Base-by-base conservation (phyloP, 2,329 filamentous ascomycete genomes). In the Colletotrichum sansevieriae region DNA sequence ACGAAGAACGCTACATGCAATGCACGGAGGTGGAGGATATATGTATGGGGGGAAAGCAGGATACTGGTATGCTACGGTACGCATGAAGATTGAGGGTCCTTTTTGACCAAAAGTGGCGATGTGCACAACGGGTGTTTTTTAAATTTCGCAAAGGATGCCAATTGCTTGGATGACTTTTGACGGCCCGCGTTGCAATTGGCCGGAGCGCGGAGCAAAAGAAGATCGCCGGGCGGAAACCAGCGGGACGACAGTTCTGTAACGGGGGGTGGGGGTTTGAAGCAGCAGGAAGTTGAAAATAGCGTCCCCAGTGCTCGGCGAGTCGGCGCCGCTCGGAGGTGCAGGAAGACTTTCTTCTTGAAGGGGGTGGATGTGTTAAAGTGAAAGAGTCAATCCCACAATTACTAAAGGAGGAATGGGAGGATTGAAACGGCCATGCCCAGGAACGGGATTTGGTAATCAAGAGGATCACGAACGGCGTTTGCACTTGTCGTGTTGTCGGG, bases 161-260 rank as follows among this genome's bases (percentile, higher is more conserved):
- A 29, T 29, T 29, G 29, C 29, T 29, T 29, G 29, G 8, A 29
- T 9, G 29, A 8, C 7, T 29, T 29, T 29, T 29, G 29, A 29
- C 29, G 29, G 29, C 29, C 54, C 22, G 47, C 47, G 15, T 33
- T 22, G 46, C 59, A 18, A 62, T 62, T 54, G 46, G 59, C 15
- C 47, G 22, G 22, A 35, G 46, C 37, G 22, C 58, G 58, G 47
- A 54, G 37, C 46, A 12, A 8, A 44, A 39, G 47, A 41, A 52
- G 70, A 71, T 70, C 64, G 65, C 25, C 68, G 61, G 58, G 54
- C 65, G 70, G 60, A 64, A 66, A 66, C 54, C 52, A 69, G 55
- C 43, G 57, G 62, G 66, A 66, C 65, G 55, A 29, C 63, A 22
- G 52, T 63, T 65, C 43, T 52, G 64, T 46, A 69, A 33, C 51